Evolutionary conservation across 257 asterid genomes (phyloP).

Genomic region (Eucommia ulmoides): DNA sequence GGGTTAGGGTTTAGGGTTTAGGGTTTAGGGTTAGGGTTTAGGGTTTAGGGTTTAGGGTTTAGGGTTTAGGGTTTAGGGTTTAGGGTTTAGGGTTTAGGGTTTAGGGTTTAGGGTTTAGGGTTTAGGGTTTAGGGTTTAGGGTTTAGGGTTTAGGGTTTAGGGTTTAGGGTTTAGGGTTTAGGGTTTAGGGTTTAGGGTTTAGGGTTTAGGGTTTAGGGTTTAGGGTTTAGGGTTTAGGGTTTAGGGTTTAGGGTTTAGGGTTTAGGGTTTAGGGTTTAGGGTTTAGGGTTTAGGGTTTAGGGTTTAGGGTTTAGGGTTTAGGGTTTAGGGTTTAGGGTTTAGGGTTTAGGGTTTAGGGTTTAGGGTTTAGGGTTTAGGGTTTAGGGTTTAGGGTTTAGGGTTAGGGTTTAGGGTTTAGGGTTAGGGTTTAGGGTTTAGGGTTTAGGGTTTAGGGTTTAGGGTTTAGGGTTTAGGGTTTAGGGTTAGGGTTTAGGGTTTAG

Average conservation of each 20-base stretch:
- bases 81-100: constrained; percentile 6
- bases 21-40: constrained; percentile 9
- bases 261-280: constrained; percentile 12
- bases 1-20: constrained; percentile 12
- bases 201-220: constrained; percentile 5
- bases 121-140: constrained; percentile 8
- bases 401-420: constrained; percentile 8
- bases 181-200: constrained; percentile 6
- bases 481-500: constrained; percentile 12
- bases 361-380: constrained; percentile 7
- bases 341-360: constrained; percentile 7
- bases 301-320: constrained; percentile 11
- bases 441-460: constrained; percentile 4
- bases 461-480: constrained; percentile 1
- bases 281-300: constrained; percentile 11
- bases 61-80: constrained; percentile 8
- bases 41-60: constrained; percentile 4
- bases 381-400: constrained; percentile 4
- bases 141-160: constrained; percentile 10
- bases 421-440: constrained; percentile 4
- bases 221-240: constrained; percentile 6
- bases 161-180: constrained; percentile 7
- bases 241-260: constrained; percentile 13
- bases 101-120: constrained; percentile 8
- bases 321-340: constrained; percentile 7